Evolutionary conservation across 768 basidiomycete species (phyloP).

Genomic region (Tricholoma sp.): DNA sequence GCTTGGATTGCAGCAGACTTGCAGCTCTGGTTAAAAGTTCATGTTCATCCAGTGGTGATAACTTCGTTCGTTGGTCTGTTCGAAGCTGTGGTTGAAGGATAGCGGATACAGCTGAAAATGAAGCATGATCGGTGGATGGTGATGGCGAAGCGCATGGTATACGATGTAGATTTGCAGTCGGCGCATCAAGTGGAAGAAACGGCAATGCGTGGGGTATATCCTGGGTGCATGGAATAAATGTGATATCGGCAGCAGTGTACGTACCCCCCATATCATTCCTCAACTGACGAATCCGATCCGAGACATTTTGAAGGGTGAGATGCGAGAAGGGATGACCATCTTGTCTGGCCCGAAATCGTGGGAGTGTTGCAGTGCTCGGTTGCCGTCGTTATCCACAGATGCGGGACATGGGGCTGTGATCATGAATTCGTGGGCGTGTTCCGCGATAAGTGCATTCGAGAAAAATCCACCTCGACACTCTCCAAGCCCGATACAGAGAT

Average conservation of each 20-base stretch:
- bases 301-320: neutral
- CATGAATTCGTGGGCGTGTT: neutral
- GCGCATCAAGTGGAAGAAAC: neutral
- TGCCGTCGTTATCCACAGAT: neutral
- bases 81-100: neutral
- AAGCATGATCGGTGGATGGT: neutral
- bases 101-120: neutral
- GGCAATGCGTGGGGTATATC: neutral
- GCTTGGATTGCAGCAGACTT: neutral
- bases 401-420: neutral
- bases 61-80: neutral
- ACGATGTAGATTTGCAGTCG: neutral
- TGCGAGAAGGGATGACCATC: neutral
- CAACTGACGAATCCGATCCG: neutral
- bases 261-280: neutral
- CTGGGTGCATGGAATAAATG: neutral
- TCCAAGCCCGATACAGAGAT: neutral
- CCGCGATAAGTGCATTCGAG: neutral
- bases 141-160: neutral
- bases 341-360: neutral
- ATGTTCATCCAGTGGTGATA: neutral
- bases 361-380: neutral
- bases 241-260: neutral
- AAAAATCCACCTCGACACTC: neutral
- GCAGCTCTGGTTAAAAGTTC: neutral